These are phyloP conservation scores for Entelexis paramagnoliae DNA, from an alignment of 1,139 yeast genomes.

Conservation along the genomic window DNA sequence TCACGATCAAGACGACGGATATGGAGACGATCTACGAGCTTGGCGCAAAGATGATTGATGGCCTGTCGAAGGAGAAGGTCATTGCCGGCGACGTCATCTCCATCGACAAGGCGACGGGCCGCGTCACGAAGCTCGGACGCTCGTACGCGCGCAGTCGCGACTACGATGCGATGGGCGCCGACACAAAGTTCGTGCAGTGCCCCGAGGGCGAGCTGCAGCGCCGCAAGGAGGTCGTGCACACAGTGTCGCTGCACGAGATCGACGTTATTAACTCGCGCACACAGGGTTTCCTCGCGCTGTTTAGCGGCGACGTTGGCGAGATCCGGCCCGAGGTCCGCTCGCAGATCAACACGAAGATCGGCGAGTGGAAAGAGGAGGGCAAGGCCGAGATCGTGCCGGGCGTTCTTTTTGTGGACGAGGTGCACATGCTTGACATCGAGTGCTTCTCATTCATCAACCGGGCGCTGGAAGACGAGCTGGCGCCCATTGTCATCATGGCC, in stretches of 20 bases:
- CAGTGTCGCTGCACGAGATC: slow-evolving; percentile 92
- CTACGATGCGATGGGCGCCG: slow-evolving; percentile 99
- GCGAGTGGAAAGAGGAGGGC: slow-evolving; percentile 99
- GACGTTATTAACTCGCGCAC: slow-evolving; percentile 97
- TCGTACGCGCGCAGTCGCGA: slow-evolving; percentile 94
- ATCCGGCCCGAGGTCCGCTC: slow-evolving; percentile 92
- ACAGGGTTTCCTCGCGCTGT: slow-evolving; percentile 92
- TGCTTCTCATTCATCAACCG: slow-evolving; percentile 92
- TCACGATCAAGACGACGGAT: slow-evolving; percentile 94
- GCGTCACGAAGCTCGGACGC: slow-evolving; percentile 86
- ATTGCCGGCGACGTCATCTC: slow-evolving; percentile 96
- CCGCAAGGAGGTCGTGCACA: slow-evolving; percentile 89
- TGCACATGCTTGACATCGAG: slow-evolving; percentile 97
- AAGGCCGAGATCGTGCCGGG: slow-evolving; percentile 99
- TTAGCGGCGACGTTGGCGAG: slow-evolving; percentile 97
- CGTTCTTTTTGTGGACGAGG: slow-evolving; percentile 94
- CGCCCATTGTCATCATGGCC: slow-evolving; percentile 98
- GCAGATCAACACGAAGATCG: slow-evolving; percentile 92
- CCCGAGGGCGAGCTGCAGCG: slow-evolving; percentile 98
- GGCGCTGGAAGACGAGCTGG: slow-evolving; percentile 91
- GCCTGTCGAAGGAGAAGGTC: slow-evolving; percentile 86
- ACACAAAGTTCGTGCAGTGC: slow-evolving; percentile 92
- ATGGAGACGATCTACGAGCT: slow-evolving; percentile 98
- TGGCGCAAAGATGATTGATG: slow-evolving; percentile 96
- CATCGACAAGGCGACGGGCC: slow-evolving; percentile 92